Evolutionary conservation across 352 stramenopile species (phyloP), one percentile per base, ranked within the genome.

Genomic region (Phytopythium montanum): DNA sequence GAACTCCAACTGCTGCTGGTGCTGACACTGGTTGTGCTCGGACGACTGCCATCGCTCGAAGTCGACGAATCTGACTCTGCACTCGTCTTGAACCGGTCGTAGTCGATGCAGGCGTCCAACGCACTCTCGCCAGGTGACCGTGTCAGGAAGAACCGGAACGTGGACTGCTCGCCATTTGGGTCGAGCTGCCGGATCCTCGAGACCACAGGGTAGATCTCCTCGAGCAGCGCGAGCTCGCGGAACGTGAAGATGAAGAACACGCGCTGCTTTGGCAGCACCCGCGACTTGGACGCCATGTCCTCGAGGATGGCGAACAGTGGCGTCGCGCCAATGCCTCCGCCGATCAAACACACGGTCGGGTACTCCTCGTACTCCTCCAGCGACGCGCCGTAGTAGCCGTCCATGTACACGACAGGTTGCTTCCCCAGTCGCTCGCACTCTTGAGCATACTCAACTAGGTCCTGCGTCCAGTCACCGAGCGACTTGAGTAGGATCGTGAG

Each of bases 231-330:
- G 39, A 79, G 45, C 34, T 82, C 73, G 1, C 73, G 70, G 56
- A 81, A 72, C 12, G 70, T 60, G 50, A 85, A 68, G 3, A 85
- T 41, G 34, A 81, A 73, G 50, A 69, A 66, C 14, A 85, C 61
- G 18, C 59, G 55, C n/a, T 79, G 69, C 7, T 21, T 68, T 23
- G 54, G 46, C 3, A 66, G 45, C 16, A 50, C 23, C 31, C 63
- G 41, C n/a, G 25, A 48, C 19, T 4, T 3, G 12, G 8, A 21
- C 8, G 64, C 65, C 34, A 85, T 76, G 57, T 85, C 77, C 38
- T 87, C 73, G 23, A 87, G 59, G 31, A 85, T 80, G 3, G 70
- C 72, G 31, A 88, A 75, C 36, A 86, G 34, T 8, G 79, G 76
- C 2, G 79, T 83, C n/a, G 66, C 64, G 5, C 74, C 79, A 34